Base-by-base conservation (phyloP, 1,139 yeast species). In the Hansenula lynferdii region DNA sequence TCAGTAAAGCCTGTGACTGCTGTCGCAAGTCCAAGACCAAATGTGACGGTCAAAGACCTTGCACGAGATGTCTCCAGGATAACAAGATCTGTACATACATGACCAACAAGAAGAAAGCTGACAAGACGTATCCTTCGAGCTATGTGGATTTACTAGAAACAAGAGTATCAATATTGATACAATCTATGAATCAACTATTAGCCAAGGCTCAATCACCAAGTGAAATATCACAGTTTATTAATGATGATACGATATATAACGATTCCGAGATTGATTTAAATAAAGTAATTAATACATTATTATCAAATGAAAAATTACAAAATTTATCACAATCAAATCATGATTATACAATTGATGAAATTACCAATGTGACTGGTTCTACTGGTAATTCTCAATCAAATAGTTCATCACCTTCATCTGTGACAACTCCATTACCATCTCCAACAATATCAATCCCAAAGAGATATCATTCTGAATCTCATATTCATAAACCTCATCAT, bases 1-100 rank as follows among this genome's bases (percentile, higher is more conserved):
- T 84, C 7, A 85, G 86, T 29, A 83, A 82, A 55, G 94, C 94
- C 6, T 84, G 94, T 52, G 92, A 84, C 56, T 77, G 84, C 37
- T 84, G 94, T 60, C 68, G 90, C 37, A 74, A 81, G 54, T 81
- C 81, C 55, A 82, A 80, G 61, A 79, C 86, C 11, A 79, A 81
- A 52, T 84, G 90, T 60, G 87, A 84, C 49, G 94, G 94, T 15
- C 72, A 75, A 46, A 80, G 80, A 53, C 92, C 94, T 2, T 84
- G 94, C 53, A 70, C 77, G 31, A 69, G 83, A 38, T 84, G 94
- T 56, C 62, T 72, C 10, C 67, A 72, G 35, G 90, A 83, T 53
- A 83, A 84, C 58, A 83, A 81, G 57, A 71, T 83, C 30, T 84
- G 94, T 60, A 80, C 85, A 0, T 84, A 81, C 54, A 77, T 85